Percentiles rank a stretch among this genome's conserved stretches.
Evolutionary conservation across 2,329 filamentous ascomycete species (phyloP).

Genomic region (Teratosphaeria epicoccoides): DNA sequence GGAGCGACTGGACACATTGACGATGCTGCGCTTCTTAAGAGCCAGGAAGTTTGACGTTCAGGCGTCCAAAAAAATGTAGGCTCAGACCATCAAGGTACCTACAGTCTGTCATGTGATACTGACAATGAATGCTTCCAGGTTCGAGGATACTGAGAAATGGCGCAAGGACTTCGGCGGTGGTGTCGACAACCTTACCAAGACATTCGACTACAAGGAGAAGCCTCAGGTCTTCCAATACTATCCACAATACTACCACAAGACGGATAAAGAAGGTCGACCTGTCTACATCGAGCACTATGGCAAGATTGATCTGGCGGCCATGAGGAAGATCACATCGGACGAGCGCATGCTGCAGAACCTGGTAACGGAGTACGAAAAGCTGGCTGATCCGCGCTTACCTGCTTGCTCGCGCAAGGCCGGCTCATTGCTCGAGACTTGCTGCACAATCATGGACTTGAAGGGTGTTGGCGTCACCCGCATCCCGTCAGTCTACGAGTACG

Average conservation of each 20-base stretch:
- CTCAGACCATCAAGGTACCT: neutral
- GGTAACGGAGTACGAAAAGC: conserved; percentile 94
- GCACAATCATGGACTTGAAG: conserved; percentile 96
- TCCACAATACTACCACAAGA: conserved; percentile 98
- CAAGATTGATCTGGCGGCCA: conserved; percentile 77
- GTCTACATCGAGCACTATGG: conserved; percentile 96
- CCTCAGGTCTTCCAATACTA: conserved; percentile 78
- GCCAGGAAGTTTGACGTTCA: conserved; percentile 91
- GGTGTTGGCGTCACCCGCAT: conserved; percentile 77
- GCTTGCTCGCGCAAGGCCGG: conserved; percentile 89
- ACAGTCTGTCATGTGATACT: conserved; percentile 2
- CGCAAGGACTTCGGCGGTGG: conserved; percentile 63
- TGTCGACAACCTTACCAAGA: conserved; percentile 68
- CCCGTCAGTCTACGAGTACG: conserved; percentile 76
- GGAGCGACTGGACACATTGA: conserved; percentile 82
- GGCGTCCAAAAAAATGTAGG: conserved; percentile 77
- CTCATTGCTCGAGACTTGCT: conserved; percentile 89
- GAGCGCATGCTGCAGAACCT: conserved; percentile 96
- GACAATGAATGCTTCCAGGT: conserved; percentile 50
- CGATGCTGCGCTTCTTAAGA: conserved; percentile 64
- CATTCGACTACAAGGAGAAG: conserved; percentile 83
- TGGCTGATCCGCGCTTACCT: conserved; percentile 83
- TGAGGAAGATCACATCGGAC: conserved; percentile 84
- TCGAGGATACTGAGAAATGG: conserved; percentile 83
- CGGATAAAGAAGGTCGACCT: conserved; percentile 85